Base-by-base conservation (phyloP, 1,284 basidiomycete genomes). In the Schizophyllum amplum region DNA sequence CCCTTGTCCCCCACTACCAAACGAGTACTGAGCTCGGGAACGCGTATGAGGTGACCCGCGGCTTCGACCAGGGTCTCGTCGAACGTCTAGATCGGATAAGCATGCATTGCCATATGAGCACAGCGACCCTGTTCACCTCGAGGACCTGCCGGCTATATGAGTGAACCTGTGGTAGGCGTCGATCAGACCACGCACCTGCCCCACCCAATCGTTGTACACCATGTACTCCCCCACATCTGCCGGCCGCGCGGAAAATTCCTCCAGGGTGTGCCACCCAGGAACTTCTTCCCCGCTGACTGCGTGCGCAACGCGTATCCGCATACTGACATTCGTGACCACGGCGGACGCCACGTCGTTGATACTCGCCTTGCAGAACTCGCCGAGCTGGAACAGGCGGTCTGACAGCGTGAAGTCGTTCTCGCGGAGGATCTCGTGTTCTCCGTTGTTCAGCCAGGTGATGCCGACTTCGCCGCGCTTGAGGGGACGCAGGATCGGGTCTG, bases 141-240 rank as follows among this genome's bases (percentile, higher is more conserved):
- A 23, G 24, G 24, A 33, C 24, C 4, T 17, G n/a, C n/a, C n/a
- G 24, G 57, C 46, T 33, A 53, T 42, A 42, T 42, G 33, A 42
- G 33, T 17, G 49, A 17, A 7, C 60, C 47, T 22, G 47, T 59
- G 56, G 55, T 52, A 42, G 22, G 26, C 55, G 49, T 20, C 53
- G 15, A 24, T 21, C 47, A 55, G 22, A 55, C 24, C 50, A 66
- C 80, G 67, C 66, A 88, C 87, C 80, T 94, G 89, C 54, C 94
- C 94, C 64, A 97, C 76, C 94, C 94, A 98, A 67, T 94, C 84
- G 60, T 89, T 81, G 66, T 82, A 83, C 4, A 86, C 75, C 55
- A 95, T 90, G 72, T 87, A 90, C 69, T 95, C 92, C 5, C 91
- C 89, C 47, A 88, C 78, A 60, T 90, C 85, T 24, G 86, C 78